phyloP scores from a whole-genome alignment of 148 eudicot species.

The Rhododendron simsii region DNA sequence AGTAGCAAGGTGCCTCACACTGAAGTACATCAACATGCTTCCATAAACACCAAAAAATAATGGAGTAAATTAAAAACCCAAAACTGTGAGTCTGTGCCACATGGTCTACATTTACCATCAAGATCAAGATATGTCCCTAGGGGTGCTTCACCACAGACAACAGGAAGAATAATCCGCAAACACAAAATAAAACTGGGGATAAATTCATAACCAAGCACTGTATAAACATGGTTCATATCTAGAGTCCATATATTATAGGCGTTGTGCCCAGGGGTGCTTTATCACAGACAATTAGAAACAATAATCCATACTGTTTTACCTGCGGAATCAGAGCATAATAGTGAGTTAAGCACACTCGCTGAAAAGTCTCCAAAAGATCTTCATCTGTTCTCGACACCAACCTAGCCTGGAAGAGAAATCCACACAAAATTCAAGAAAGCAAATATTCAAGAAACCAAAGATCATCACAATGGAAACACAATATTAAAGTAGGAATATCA shows the following conservation, averaged over 20 bases:
- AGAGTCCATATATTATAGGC: background rate
- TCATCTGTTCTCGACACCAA: background rate
- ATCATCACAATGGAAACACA: background rate
- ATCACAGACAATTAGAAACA: background rate
- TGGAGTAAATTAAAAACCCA: background rate
- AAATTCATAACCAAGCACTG: background rate
- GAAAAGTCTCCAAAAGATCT: background rate
- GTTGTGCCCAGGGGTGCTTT: background rate
- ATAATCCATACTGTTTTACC: background rate
- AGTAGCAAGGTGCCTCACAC: background rate
- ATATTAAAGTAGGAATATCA: background rate
- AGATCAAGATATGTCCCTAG: background rate
- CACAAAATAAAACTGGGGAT: background rate
- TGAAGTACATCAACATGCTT: background rate
- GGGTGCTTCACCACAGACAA: background rate
- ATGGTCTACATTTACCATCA: background rate
- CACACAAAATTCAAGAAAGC: background rate
- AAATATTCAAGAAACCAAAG: background rate
- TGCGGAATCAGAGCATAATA: background rate
- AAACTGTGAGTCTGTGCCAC: background rate
- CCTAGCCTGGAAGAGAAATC: constrained; percentile 5
- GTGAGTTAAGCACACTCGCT: background rate
- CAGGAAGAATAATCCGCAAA: background rate
- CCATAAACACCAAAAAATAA: background rate
- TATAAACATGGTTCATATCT: background rate